Evolutionary conservation across 768 basidiomycete species (phyloP), one percentile per base, ranked within the genome.

Genomic region (Coprinopsis cinerea): DNA sequence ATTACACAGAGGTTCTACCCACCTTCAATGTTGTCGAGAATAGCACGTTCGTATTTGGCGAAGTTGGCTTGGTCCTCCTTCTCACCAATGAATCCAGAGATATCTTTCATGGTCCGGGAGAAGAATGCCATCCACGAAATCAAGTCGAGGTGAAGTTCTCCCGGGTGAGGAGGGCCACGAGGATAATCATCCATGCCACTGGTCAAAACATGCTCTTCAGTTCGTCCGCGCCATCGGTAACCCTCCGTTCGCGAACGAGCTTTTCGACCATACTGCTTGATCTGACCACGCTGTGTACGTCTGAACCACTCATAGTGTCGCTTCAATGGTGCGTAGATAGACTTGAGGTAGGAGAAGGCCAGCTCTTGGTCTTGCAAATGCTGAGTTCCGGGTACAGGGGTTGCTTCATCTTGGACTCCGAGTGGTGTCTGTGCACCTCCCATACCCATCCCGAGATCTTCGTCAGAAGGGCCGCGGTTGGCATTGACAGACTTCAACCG

Each of bases 81-180:
- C 65, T 95, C 87, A 1, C 87, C 92, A 14, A 95, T 71, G 62
- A 88, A 95, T 51, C 79, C 83, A 0, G 94, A 86, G 50, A 98
- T 88, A 41, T 87, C 88, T 46, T 75, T 78, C 94, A 98, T 98
- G 24, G 94, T 97, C 55, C 86, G 75, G 27, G 90, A 81, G 67
- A 97, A 98, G 73, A 92, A 96, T 2, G 80, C 94, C 83, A 97
- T 91, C 94, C 94, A 98, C 25, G 88, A 86, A 55, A 93, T 89
- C 50, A 97, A 67, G 66, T 98, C 94, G 51, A 97, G 64, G 64
- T 98, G 94, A 41, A 98, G 72, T 68, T 97, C 94, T 43, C 95
- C 94, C 1, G 83, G 76, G 60, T 93, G 91, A 4, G 94, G 87
- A 23, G 83, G 81, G 13, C 88, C 92, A 47, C 94, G 78, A 10